Evolutionary conservation across 2,329 filamentous ascomycete species (phyloP), one percentile per base, ranked within the genome.

Genomic region (Pseudopithomyces maydicus): DNA sequence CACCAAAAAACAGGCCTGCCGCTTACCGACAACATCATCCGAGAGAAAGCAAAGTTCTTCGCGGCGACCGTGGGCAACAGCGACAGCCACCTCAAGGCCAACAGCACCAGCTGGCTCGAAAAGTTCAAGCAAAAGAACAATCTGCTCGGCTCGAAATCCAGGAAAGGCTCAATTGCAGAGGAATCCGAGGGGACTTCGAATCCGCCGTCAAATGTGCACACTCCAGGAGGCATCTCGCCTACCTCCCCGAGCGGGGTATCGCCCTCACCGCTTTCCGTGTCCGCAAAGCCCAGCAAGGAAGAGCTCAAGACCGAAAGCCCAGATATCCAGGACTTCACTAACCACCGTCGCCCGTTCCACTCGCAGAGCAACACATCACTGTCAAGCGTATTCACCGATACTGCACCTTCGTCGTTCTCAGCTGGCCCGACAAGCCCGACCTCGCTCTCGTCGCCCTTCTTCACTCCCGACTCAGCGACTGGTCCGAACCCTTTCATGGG

Each of bases 51-150:
- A 1, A 84, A 84, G 48, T 88, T 92, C 61, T 97, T 97, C 74
- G 89, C 90, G 12, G 88, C 85, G 39, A 89, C 86, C 22, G 89
- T 88, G 33, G 88, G 87, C 23, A 86, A 87, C 55, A 85, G 87
- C 3, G 91, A 96, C 52, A 87, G 84, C 61, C 86, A 91, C 48
- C 77, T 89, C 54, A 90, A 89, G 67, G 85, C 85, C 47, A 85
- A 91, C 63, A 95, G 86, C 64, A 81, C 86, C 29, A 88, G 83
- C 64, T 97, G 94, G 93, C 83, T 98, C 33, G 92, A 97, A 70
- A 96, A 95, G 73, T 98, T 98, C 81, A 97, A 97, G 80, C 87
- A 92, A 72, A 97, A 94, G 79, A 89, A 96, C 73, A 87, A 84
- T 61, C 71, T 89, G 11, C 75, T 81, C 64, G 81, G 82, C 36